Evolutionary conservation across 441 rosid species (phyloP).

Genomic region (Monsonia emarginata): DNA sequence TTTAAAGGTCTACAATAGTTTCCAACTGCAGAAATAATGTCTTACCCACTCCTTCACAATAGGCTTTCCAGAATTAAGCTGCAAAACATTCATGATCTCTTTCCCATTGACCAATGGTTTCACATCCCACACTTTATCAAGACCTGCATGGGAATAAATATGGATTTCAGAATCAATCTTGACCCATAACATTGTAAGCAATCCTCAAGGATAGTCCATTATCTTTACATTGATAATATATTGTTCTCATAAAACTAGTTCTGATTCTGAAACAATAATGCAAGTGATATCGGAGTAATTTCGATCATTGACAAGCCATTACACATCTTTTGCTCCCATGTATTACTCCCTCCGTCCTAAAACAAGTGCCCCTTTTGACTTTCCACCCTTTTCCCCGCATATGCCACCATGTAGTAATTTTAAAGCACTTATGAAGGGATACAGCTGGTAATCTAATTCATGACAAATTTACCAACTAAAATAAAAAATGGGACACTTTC

Average conservation of each 20-base stretch:
- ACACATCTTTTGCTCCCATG: not conserved
- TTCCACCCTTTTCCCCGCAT: no score
- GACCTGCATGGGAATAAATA: slow-evolving; percentile 39
- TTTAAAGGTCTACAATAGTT: not conserved
- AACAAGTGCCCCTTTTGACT: no score
- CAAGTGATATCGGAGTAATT: no score
- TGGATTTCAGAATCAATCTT: not conserved
- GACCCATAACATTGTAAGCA: not conserved
- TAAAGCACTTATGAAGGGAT: no score
- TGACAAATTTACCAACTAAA: no score
- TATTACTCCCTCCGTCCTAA: no score
- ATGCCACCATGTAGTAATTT: no score
- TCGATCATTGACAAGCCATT: not conserved
- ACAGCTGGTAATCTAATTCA: no score
- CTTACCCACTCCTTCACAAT: slow-evolving; percentile 80
- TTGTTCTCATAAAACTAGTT: no score
- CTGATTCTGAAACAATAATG: no score
- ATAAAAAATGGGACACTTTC: no score
- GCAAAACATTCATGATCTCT: slow-evolving; percentile 62
- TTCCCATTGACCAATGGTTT: slow-evolving; percentile 79
- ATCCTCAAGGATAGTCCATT: no score
- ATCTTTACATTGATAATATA: not conserved
- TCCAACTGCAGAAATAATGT: slow-evolving; percentile 8
- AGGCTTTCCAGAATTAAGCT: slow-evolving; percentile 69
- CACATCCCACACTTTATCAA: slow-evolving; percentile 63